phyloP scores from a whole-genome alignment of 371 early-diverging fungal species.

The Apophysomyces elegans region DNA sequence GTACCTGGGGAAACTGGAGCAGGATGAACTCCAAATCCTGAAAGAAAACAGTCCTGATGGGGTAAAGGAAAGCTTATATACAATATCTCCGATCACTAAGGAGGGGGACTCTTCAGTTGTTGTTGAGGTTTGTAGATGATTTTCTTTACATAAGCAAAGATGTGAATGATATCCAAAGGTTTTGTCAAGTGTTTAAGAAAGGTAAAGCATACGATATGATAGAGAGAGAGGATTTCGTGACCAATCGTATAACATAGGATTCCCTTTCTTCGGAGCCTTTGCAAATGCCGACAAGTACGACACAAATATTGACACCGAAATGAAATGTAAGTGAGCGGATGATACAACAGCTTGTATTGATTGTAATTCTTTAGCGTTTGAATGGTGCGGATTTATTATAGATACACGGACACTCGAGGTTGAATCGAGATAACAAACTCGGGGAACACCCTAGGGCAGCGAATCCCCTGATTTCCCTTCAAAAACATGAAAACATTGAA shows the following conservation, averaged over 20 bases:
- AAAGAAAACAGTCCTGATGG: neutral
- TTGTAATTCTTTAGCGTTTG: neutral
- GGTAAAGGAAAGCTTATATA: neutral
- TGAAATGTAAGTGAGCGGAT: neutral
- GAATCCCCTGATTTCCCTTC: neutral
- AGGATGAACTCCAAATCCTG: neutral
- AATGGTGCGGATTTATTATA: conserved; percentile 2
- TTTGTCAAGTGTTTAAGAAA: neutral
- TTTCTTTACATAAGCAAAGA: conserved; percentile 1
- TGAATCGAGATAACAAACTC: neutral
- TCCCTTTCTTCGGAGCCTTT: conserved; percentile 4
- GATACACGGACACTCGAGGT: neutral
- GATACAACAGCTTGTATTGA: neutral
- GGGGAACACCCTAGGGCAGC: neutral
- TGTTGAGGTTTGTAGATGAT: conserved; percentile 1
- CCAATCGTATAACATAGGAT: neutral
- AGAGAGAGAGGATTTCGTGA: neutral
- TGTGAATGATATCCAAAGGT: neutral
- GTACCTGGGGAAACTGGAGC: neutral
- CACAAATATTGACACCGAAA: neutral
- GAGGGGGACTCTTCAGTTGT: neutral
- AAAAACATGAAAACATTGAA: neutral
- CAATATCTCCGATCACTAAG: neutral
- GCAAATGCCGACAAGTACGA: neutral
- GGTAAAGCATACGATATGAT: neutral